Percentiles rank a stretch among this genome's conserved stretches.
Conservation (phyloP, 2,329 filamentous ascomycete species). For the Zasmidium cellare region DNA sequence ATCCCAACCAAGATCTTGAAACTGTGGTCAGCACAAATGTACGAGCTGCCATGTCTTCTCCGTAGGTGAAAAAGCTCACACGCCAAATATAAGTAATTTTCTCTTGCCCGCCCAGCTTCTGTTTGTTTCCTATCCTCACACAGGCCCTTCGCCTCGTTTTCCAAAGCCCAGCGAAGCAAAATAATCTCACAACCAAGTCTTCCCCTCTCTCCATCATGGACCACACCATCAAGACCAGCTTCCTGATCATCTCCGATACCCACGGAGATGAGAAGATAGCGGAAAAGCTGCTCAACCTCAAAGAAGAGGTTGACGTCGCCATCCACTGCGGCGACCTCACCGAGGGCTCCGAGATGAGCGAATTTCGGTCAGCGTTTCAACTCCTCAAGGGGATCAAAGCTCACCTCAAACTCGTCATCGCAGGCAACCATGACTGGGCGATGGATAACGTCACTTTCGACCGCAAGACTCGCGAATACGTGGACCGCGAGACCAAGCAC, state of each 20-base stretch:
- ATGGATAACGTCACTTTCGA: constrained; percentile 33
- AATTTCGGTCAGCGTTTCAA: constrained; percentile 50
- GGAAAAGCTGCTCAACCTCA: constrained; percentile 5
- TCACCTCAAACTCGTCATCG: constrained; percentile 61
- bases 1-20: too few species aligned
- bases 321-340: constrained; percentile 63
- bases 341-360: constrained; percentile 47
- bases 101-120: too few species aligned
- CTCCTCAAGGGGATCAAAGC: constrained; percentile 53
- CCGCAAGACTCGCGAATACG: too few species aligned
- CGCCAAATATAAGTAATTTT: too few species aligned
- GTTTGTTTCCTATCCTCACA: too few species aligned
- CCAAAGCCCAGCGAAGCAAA: background rate
- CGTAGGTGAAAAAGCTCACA: too few species aligned
- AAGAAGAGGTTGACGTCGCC: constrained; percentile 56
- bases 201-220: background rate
- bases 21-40: too few species aligned
- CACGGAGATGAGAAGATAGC: constrained; percentile 28
- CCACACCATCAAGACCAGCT: constrained; percentile 31
- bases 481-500: constrained; percentile 2
- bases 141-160: too few species aligned
- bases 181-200: background rate
- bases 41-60: too few species aligned
- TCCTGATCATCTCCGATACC: constrained; percentile 49
- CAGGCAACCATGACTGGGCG: constrained; percentile 64